Percentiles rank a stretch among this genome's conserved stretches.
phyloP scores from a whole-genome alignment of 306 rosid species.

The peach (Prunus persica) region Prunus_persica_NCBIv2 NC_034015.1:12672001-12672500 shows the following conservation, averaged over 20 bases:
- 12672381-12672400: background rate
- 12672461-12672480: conserved; percentile 33
- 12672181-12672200: no score
- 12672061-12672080: no score
- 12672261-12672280: background rate
- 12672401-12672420: no score
- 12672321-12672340: background rate
- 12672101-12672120: no score
- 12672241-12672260: background rate
- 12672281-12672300: background rate
- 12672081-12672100: no score
- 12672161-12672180: no score
- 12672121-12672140: no score
- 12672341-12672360: background rate
- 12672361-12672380: background rate
- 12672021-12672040: no score
- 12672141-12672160: no score
- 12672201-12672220: no score
- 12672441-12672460: conserved; percentile 5
- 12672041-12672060: no score
- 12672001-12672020: no score
- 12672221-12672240: background rate
- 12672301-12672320: background rate
- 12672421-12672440: background rate
- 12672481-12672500: conserved; percentile 54